These are phyloP conservation scores for Kernera saxatilis DNA, from an alignment of 345 rosid species.

Conservation along the genomic window DNA sequence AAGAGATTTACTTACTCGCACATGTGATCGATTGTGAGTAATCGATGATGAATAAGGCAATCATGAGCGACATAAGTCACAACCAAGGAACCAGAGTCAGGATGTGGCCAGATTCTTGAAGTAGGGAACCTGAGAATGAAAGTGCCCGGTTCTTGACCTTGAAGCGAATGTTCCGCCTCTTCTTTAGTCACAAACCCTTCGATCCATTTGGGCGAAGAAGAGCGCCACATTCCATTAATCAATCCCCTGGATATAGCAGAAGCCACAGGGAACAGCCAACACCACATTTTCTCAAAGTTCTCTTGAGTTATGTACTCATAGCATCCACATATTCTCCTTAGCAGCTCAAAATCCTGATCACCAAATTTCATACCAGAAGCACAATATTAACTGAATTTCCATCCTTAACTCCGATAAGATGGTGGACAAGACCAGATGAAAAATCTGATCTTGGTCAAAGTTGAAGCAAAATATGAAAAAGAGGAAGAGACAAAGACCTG, in stretches of 20 bases:
- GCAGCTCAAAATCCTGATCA: slow-evolving; percentile 64
- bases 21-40: slow-evolving; percentile 52
- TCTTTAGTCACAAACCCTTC: slow-evolving; percentile 95
- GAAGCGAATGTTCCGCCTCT: slow-evolving; percentile 90
- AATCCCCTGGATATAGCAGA: slow-evolving; percentile 55
- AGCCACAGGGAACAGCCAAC: slow-evolving; percentile 94
- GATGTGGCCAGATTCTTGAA: slow-evolving; percentile 99
- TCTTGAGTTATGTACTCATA: slow-evolving; percentile 71
- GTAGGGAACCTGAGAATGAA: slow-evolving; percentile 87
- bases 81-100: slow-evolving; percentile 85
- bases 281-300: slow-evolving; percentile 90
- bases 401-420: neutral
- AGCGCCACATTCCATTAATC: slow-evolving; percentile 64
- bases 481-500: slow-evolving; percentile 42
- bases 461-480: neutral
- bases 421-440: neutral
- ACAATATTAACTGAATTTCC: neutral
- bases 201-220: slow-evolving; percentile 76
- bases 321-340: slow-evolving; percentile 80
- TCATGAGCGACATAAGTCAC: slow-evolving; percentile 79
- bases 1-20: slow-evolving; percentile 42
- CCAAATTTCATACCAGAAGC: neutral
- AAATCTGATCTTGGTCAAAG: neutral
- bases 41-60: slow-evolving; percentile 55
- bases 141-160: slow-evolving; percentile 86